Base-by-base conservation (phyloP, 352 stramenopile genomes). In the Globisporangium cylindrosporum region DNA sequence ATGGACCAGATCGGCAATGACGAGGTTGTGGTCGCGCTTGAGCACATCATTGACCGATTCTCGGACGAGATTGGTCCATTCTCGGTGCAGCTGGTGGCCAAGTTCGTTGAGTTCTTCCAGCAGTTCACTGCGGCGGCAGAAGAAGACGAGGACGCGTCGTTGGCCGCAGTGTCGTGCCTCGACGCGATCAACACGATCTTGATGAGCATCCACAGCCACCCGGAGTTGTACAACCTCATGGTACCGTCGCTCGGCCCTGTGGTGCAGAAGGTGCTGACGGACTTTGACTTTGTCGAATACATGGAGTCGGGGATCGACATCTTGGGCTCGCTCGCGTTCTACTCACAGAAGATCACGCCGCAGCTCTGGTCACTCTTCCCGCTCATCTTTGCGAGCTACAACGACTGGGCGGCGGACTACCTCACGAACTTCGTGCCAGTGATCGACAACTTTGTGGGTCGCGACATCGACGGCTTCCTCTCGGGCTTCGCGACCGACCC, bases 1-100 rank as follows among this genome's bases (percentile, higher is more conserved):
- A 99, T 99, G 97, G 96, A 98, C 71, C 94, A 99, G 78, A 99
- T 99, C 68, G 96, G 96, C n/a, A 98, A 98, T 66, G 97, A 99
- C 76, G 95, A 99, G 79, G 97, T 99, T 29, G 94, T 98, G 12
- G 88, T 97, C 18, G 96, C 96, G 29, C 79, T 97, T 1, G 86
- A 97, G 68, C 82, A 98, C 49, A 98, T 99, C 64, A 98, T 99
- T 56, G 95, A 99, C 73, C 94, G 93, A 57, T 99, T 98, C 80
- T 94, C 94, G 1, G 94, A 98, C 49, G 92, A 99, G 75, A 99
- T 99, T 56, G 94, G 89, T 7, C 90, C 88, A 1, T 97, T 96
- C 67, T 97, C 96, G 46, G 70, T 98, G 38, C 88, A 97, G 71
- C 80, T 99, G 7, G 91, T 98, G 38, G 83, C 87, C 41, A 97